These are phyloP conservation scores for Pichia exigua DNA, from an alignment of 805 yeast genomes.

Conservation along the genomic window DNA sequence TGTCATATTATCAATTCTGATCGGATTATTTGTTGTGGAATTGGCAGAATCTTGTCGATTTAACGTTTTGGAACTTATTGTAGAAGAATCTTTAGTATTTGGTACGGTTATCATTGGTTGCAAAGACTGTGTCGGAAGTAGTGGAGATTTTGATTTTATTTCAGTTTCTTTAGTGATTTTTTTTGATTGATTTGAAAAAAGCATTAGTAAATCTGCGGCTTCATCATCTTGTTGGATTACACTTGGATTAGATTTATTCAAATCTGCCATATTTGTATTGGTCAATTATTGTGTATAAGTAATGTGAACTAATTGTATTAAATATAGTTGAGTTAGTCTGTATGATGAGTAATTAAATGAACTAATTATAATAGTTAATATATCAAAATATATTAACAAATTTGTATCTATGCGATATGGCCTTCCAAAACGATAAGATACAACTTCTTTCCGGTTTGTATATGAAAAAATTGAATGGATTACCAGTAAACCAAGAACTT, in stretches of 20 bases:
- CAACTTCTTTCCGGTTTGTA: background rate
- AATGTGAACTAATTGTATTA: background rate
- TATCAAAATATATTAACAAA: background rate
- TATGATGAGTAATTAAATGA: background rate
- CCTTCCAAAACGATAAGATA: background rate
- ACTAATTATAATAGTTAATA: background rate
- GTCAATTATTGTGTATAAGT: background rate
- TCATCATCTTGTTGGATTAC: constrained; percentile 23
- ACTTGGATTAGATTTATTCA: background rate
- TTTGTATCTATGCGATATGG: background rate
- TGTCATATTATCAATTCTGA: constrained; percentile 13
- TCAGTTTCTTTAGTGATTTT: constrained; percentile 2
- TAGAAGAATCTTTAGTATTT: background rate
- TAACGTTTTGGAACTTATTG: background rate
- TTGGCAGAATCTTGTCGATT: background rate
- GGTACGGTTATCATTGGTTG: background rate
- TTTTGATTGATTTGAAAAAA: constrained; percentile 29
- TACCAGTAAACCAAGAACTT: background rate
- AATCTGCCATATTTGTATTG: background rate
- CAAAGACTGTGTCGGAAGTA: background rate
- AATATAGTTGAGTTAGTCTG: background rate
- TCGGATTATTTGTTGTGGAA: background rate
- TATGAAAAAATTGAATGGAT: background rate
- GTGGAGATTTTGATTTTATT: background rate
- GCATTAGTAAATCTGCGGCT: constrained; percentile 34